Percentiles rank a stretch among this genome's conserved stretches.
Evolutionary conservation across 306 rosid species (phyloP).

Genomic region (Quercus variabilis): DNA sequence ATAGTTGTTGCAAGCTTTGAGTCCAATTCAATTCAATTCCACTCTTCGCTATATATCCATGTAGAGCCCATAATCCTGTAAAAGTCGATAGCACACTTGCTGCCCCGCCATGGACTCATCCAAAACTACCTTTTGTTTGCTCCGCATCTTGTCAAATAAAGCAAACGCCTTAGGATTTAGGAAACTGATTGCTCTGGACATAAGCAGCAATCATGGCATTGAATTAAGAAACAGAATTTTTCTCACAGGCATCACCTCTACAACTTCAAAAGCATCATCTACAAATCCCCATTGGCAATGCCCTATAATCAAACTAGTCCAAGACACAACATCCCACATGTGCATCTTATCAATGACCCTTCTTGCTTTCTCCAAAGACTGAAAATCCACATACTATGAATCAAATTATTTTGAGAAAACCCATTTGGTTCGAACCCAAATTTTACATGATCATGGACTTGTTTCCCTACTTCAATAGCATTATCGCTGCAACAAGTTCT

Average conservation of each 20-base stretch:
- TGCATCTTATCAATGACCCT: conserved; percentile 47
- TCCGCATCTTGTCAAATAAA: conserved; percentile 47
- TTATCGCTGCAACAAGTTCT: conserved; percentile 32
- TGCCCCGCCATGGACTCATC: conserved; percentile 43
- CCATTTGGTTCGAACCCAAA: conserved; percentile 39
- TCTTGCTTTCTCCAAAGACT: conserved; percentile 41
- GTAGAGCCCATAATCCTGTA: conserved; percentile 59
- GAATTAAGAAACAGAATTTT: conserved; percentile 47
- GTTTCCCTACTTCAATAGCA: conserved; percentile 34
- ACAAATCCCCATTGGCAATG: conserved; percentile 41
- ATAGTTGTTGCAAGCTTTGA: conserved; percentile 51
- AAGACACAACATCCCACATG: conserved; percentile 42
- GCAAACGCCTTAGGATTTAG: conserved; percentile 51
- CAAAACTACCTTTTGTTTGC: conserved; percentile 28
- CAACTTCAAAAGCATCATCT: conserved; percentile 46
- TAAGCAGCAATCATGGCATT: conserved; percentile 62
- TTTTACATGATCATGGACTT: conserved; percentile 61
- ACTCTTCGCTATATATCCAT: conserved; percentile 31
- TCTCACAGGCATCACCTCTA: conserved; percentile 46
- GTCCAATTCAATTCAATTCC: conserved; percentile 44
- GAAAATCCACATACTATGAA: conserved; percentile 40
- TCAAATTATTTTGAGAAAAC: conserved; percentile 41
- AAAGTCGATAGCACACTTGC: conserved; percentile 65
- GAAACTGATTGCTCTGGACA: conserved; percentile 47
- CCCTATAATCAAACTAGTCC: conserved; percentile 57